Conservation (phyloP, 192 early-diverging fungal genomes). For the Obelidium mucronatum region DNA sequence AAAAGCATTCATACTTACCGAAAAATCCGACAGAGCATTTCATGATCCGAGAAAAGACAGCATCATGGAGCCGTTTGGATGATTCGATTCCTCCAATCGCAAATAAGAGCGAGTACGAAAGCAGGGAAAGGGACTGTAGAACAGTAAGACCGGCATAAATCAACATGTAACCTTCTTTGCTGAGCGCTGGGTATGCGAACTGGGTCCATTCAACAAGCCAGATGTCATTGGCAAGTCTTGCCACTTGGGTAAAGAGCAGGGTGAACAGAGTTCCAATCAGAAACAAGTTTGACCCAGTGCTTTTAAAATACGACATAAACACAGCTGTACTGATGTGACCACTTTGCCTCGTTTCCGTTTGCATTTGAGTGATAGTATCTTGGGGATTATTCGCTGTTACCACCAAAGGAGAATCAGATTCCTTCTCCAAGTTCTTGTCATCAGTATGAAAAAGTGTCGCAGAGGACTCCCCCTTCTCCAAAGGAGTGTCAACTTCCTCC, state of each 20-base stretch:
- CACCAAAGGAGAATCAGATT: constrained; percentile 72
- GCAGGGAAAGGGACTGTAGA: constrained; percentile 61
- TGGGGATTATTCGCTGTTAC: too few species aligned
- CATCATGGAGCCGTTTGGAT: constrained; percentile 70
- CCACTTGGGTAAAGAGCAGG: constrained; percentile 22
- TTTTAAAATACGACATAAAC: too few species aligned
- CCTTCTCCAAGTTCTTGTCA: constrained; percentile 37
- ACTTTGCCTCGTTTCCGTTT: too few species aligned
- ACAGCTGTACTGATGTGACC: too few species aligned
- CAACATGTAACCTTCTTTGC: constrained; percentile 57
- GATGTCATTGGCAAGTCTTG: constrained; percentile 7
- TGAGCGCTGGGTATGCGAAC: constrained; percentile 54
- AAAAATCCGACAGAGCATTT: constrained; percentile 77
- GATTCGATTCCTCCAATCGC: constrained; percentile 65
- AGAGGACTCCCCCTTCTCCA: constrained; percentile 56
- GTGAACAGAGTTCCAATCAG: constrained; percentile 58
- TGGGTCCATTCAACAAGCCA: constrained; percentile 39
- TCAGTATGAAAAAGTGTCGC: too few species aligned
- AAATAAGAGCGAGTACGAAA: constrained; percentile 64
- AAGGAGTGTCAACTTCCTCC: constrained; percentile 50
- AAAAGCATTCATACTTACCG: too few species aligned
- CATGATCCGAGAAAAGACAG: constrained; percentile 68
- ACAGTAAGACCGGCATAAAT: constrained; percentile 73
- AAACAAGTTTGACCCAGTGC: too few species aligned
- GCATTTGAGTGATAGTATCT: too few species aligned